Conservation (phyloP, 768 basidiomycete species). For the Suillus spraguei region DNA sequence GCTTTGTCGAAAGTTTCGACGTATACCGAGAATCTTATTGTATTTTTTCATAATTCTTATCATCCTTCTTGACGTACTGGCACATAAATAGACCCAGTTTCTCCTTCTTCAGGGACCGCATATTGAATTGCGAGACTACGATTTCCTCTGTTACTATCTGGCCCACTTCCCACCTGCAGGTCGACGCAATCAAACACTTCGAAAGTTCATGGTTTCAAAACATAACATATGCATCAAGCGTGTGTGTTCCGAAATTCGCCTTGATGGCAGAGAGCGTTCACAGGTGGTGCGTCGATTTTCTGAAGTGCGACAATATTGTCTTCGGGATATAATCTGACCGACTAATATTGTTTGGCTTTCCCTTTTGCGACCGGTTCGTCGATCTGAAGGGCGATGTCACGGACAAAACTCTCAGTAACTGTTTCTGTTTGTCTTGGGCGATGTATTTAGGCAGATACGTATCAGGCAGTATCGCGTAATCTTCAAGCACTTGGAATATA, state of each 20-base stretch:
- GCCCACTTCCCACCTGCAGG: not conserved
- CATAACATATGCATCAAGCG: not conserved
- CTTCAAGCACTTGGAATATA: not conserved
- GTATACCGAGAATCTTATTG: not conserved
- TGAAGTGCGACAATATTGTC: not conserved
- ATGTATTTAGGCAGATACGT: conserved; percentile 48
- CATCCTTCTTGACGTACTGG: not conserved
- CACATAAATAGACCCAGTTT: not conserved
- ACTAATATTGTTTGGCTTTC: not conserved
- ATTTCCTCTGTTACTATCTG: not conserved
- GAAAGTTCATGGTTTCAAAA: not conserved
- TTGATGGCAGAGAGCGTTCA: not conserved
- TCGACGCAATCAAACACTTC: not conserved
- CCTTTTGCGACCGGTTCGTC: not conserved
- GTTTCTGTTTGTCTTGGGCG: conserved; percentile 71
- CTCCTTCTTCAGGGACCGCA: no score
- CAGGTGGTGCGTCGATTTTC: not conserved
- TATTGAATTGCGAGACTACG: not conserved
- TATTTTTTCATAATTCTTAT: conserved; percentile 3
- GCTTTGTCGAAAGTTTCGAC: not conserved
- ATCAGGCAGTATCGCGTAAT: not conserved
- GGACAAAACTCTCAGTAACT: conserved; percentile 67
- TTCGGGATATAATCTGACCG: not conserved
- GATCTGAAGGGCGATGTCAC: conserved; percentile 47
- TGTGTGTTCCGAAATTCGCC: not conserved